Evolutionary conservation across 805 yeast species (phyloP).

Genomic region (Candida fluviatilis): DNA sequence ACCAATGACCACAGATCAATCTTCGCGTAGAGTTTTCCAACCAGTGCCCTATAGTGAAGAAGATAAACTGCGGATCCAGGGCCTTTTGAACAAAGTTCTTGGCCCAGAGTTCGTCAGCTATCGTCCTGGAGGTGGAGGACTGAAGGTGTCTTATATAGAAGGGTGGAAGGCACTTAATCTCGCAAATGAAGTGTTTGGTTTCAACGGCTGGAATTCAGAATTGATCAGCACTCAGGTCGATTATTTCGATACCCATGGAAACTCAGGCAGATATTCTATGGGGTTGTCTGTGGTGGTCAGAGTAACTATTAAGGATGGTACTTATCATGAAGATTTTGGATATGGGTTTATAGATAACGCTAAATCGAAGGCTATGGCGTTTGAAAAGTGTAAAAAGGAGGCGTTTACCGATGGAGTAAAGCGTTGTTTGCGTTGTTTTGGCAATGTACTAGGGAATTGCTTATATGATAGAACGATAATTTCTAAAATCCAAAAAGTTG

Average conservation of each 20-base stretch:
- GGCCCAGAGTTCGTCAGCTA: conserved; percentile 79
- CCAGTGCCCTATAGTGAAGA: conserved; percentile 27
- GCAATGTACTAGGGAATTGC: conserved; percentile 77
- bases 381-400: conserved; percentile 76
- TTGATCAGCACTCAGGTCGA: conserved; percentile 63
- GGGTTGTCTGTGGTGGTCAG: conserved; percentile 72
- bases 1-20: neutral
- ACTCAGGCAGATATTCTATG: conserved; percentile 48
- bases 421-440: conserved; percentile 74
- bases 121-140: conserved; percentile 72
- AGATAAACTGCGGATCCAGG: conserved; percentile 33
- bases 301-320: conserved; percentile 74
- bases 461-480: conserved; percentile 72
- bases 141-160: conserved; percentile 66
- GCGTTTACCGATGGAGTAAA: conserved; percentile 84
- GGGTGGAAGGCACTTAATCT: conserved; percentile 81
- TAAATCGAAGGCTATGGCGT: conserved; percentile 65
- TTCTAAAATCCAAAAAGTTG: conserved; percentile 44
- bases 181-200: conserved; percentile 80
- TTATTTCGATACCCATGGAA: conserved; percentile 61
- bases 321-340: conserved; percentile 76
- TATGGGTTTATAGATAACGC: conserved; percentile 72
- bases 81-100: conserved; percentile 34
- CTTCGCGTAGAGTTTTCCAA: conserved; percentile 9
- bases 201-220: conserved; percentile 80